Evolutionary conservation across 345 rosid species (phyloP).

Genomic region (Orychophragmus violaceus): DNA sequence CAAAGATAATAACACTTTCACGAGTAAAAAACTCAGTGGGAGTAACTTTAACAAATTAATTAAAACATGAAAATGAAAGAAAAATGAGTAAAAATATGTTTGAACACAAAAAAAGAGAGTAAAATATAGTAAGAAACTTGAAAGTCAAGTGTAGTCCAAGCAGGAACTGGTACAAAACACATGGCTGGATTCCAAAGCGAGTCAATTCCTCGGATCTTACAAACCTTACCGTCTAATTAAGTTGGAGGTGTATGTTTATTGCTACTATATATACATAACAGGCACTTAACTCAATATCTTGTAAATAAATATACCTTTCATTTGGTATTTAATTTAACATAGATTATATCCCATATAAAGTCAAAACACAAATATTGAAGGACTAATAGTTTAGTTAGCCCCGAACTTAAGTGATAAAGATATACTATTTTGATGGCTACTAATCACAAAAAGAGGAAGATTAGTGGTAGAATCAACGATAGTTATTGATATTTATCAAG

Average conservation of each 20-base stretch:
- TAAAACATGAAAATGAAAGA: neutral
- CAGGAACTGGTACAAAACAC: constrained; percentile 26
- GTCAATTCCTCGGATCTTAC: constrained; percentile 36
- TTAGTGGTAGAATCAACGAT: neutral
- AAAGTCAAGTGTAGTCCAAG: constrained; percentile 22
- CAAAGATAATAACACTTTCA: neutral
- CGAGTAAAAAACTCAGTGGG: neutral
- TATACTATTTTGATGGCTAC: neutral
- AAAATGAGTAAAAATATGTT: neutral
- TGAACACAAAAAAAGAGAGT: neutral
- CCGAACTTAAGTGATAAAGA: neutral
- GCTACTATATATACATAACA: neutral
- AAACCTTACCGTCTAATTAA: constrained; percentile 3
- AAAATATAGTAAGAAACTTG: neutral
- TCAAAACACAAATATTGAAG: neutral
- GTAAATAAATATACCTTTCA: neutral
- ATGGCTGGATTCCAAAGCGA: constrained; percentile 23
- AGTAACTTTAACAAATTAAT: neutral
- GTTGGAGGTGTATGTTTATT: neutral
- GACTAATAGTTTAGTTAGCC: neutral
- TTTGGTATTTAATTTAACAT: neutral
- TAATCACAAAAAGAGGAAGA: neutral
- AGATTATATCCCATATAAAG: neutral
- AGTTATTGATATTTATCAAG: neutral
- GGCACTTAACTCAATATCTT: neutral